Base-by-base conservation (phyloP, 1,139 yeast species). In the Geotrichum bryndzae region DNA sequence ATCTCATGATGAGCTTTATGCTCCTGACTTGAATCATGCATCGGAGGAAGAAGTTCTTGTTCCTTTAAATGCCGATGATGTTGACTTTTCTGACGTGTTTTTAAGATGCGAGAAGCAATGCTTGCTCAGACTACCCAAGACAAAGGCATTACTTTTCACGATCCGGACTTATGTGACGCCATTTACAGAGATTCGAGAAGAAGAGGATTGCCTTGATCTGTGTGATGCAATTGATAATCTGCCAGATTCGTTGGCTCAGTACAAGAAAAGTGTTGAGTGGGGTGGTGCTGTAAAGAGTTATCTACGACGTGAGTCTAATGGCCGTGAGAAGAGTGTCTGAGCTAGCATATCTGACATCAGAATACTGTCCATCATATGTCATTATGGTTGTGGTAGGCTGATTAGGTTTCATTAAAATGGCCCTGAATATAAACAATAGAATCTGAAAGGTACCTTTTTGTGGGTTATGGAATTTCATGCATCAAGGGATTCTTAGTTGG, bases 161-260 rank as follows among this genome's bases (percentile, higher is more conserved):
- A 83, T 85, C 58, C 74, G 90, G 68, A 88, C 95, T 0, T 87
- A 87, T 66, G 72, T 84, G 60, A 79, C 85, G 13, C 89, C 92
- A n/a, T 70, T 87, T 70, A 72, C 80, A 33, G 74, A 79, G 51
- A 71, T 88, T 59, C 80, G 81, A 65, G 74, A 74, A 1, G 89
- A 87, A 64, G 65, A 62, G 11, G 59, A 67, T 3, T 64, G 65
- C 3, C 74, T 72, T 18, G 87, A 83, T 33, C 74, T 88, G 58
- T 75, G 79, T 54, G 78, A 77, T 22, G 92, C 88, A 0, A 83
- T 87, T 50, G 84, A 83, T 59, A 80, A 81, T 1, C 77, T 86
- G 68, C 88, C 88, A 8, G 84, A 78, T 2, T 80, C 78, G 60
- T 71, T 85, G 62, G 87, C 84, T 0, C 81, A 78, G 61, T 87